Percentiles rank a stretch among this genome's conserved stretches.
These are phyloP conservation scores for Leonotis leonurus DNA, from an alignment of 257 asterid species.

Conservation along the genomic window DNA sequence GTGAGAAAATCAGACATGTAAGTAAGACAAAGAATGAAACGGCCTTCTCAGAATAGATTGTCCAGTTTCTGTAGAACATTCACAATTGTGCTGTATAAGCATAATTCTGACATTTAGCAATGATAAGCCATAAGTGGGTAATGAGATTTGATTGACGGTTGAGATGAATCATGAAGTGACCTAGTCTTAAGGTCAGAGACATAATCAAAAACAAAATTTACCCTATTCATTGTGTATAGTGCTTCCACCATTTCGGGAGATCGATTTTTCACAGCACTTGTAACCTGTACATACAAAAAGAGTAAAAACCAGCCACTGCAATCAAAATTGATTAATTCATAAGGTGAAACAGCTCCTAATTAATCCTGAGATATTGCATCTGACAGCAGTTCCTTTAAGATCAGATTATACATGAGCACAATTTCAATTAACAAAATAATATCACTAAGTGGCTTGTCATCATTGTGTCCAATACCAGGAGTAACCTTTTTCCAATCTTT, in stretches of 20 bases:
- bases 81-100: not conserved
- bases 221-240: conserved; percentile 59
- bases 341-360: not conserved
- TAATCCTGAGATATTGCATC: not conserved
- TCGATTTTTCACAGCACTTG: conserved; percentile 57
- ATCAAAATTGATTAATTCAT: not conserved
- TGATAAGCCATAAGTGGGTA: not conserved
- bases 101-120: not conserved
- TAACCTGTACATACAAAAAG: conserved; percentile 46
- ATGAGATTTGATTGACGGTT: not conserved
- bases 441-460: conserved; percentile 2
- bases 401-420: not conserved
- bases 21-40: conserved; percentile 7
- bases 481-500: conserved; percentile 91
- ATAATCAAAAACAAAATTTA: conserved; percentile 15
- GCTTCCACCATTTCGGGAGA: conserved; percentile 81
- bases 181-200: conserved; percentile 3
- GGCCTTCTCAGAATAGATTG: not conserved
- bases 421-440: not conserved
- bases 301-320: conserved; percentile 3
- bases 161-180: not conserved
- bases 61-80: not conserved
- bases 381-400: not conserved
- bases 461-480: conserved; percentile 1
- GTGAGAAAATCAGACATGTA: not conserved